Conservation (phyloP, 1,139 yeast genomes). For the Taphrina pruni region DNA sequence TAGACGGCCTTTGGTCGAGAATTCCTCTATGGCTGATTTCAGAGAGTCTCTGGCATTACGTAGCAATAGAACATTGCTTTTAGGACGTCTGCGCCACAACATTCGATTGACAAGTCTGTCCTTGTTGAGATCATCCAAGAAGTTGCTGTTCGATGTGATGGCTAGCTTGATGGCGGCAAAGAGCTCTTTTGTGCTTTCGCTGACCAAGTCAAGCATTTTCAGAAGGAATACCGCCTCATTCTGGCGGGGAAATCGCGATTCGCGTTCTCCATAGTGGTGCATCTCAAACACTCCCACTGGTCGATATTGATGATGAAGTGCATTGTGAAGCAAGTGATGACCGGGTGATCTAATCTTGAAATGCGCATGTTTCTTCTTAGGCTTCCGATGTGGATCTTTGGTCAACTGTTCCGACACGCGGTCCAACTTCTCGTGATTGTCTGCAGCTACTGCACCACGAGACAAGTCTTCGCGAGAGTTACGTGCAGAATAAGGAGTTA, state of each 20-base stretch:
- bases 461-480: conserved; percentile 2
- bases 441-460: not conserved
- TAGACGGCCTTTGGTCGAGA: conserved; percentile 29
- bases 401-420: conserved; percentile 10
- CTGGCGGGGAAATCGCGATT: conserved; percentile 20
- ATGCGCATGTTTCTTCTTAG: conserved; percentile 22
- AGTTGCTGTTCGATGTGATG: conserved; percentile 21
- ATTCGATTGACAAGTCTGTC: conserved; percentile 38
- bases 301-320: conserved; percentile 38
- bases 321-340: conserved; percentile 25
- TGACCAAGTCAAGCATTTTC: conserved; percentile 24
- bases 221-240: conserved; percentile 21
- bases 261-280: conserved; percentile 41
- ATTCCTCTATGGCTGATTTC: conserved; percentile 26
- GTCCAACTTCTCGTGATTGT: not conserved
- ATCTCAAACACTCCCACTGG: conserved; percentile 43
- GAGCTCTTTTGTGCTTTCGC: conserved; percentile 25
- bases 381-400: not conserved
- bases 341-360: conserved; percentile 8
- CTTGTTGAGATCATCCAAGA: conserved; percentile 36
- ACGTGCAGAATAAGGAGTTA: not conserved
- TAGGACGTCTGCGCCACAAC: conserved; percentile 6
- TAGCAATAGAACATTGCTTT: not conserved
- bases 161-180: conserved; percentile 34
- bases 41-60: conserved; percentile 20